Base-by-base conservation (phyloP, 805 yeast genomes). In the Candida ulmi region DNA sequence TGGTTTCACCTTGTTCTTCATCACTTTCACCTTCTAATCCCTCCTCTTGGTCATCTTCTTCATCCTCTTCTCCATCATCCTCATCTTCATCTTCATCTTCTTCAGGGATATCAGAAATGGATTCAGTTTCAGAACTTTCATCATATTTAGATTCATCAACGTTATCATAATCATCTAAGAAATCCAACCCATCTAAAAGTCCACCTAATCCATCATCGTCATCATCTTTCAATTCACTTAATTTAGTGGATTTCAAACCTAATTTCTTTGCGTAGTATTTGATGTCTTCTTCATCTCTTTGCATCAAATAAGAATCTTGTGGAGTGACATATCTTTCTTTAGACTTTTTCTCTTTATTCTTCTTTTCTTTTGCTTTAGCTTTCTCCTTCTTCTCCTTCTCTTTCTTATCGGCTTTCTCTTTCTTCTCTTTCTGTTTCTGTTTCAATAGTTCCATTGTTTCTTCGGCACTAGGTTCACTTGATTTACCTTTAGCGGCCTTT, bases 181-280 rank as follows among this genome's bases (percentile, higher is more conserved):
- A 68, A 43, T 66, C 71, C 32, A 68, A 49, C 21, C 90, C 95
- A 38, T 86, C 95, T 5, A 88, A 63, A 17, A 88, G 57, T n/a
- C 88, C 95, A 34, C 85, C 95, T 35, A 88, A 67, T 2, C 81
- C 74, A 60, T 88, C 96, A 53, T 83, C 84, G 12, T 78, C 88
- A 30, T 78, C 88, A 29, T 72, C 80, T 4, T 55, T 55, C 43
- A 58, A 45, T 72, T 74, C 58, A 29, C 69, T 61, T 35, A 82
- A 65, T 13, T 67, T 68, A 39, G 69, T 71, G 0, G 78, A 75
- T 46, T 78, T 78, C 49, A 85, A 58, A 1, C 95, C 95, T 9
- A 90, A 66, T 52, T 84, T 81, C 46, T 82, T 83, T 4, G 96
- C 90, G 58, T 88, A 90, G 54, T 82, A 87, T 32, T 73, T 77